phyloP scores from a whole-genome alignment of 2,329 filamentous ascomycete genomes.

The Gliomastix tumulicola region DNA sequence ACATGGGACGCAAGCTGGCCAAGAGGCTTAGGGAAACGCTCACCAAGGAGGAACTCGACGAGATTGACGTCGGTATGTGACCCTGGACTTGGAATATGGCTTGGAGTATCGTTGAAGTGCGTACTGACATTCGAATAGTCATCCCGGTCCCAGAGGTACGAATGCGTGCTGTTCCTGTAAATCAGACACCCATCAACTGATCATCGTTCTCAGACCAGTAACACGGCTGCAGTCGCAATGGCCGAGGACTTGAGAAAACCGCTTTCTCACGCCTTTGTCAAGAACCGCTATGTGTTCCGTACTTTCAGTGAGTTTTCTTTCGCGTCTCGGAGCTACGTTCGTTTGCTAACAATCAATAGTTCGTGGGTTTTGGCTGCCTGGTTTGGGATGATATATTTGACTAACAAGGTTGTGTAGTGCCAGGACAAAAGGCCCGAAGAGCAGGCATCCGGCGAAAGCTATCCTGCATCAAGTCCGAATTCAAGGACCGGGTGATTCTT shows the following conservation, averaged over 20 bases:
- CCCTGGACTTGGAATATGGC: too few species aligned
- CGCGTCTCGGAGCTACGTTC: background rate
- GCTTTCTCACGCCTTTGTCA: slow-evolving; percentile 76
- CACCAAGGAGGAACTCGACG: slow-evolving; percentile 60
- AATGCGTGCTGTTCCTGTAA: background rate
- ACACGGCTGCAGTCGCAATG: slow-evolving; percentile 71
- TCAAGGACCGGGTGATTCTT: slow-evolving; percentile 70
- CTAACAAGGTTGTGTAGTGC: slow-evolving; percentile 60
- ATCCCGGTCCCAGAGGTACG: slow-evolving; percentile 59
- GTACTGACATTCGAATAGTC: slow-evolving; percentile 31
- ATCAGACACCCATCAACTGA: too few species aligned
- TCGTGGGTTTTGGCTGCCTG: background rate
- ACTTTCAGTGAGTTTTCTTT: slow-evolving; percentile 61
- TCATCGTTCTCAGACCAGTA: slow-evolving; percentile 53
- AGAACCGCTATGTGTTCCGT: slow-evolving; percentile 83
- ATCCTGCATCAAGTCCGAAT: slow-evolving; percentile 79
- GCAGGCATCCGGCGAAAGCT: slow-evolving; percentile 77
- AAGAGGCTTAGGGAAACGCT: slow-evolving; percentile 62
- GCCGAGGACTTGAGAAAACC: slow-evolving; percentile 71
- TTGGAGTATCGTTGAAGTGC: too few species aligned
- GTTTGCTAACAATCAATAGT: background rate
- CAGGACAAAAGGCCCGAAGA: slow-evolving; percentile 53
- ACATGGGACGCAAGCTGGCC: slow-evolving; percentile 80
- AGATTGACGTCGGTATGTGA: slow-evolving; percentile 62
- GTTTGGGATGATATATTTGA: slow-evolving; percentile 10